Percentiles rank a stretch among this genome's conserved stretches.
Conservation (phyloP, 78 protist species). For the Dictyostelium capitatum region DNA sequence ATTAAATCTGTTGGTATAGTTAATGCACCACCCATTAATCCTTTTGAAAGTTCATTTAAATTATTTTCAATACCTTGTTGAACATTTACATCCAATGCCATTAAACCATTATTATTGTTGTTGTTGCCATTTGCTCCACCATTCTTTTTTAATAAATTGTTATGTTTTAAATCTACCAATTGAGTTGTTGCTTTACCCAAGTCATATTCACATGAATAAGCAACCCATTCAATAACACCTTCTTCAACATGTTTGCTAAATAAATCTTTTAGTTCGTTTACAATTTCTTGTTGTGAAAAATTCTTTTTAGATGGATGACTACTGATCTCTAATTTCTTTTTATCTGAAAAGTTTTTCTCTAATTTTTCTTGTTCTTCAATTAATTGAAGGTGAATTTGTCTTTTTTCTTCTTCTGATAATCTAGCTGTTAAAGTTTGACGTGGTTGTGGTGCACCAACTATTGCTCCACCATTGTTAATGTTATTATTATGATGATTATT, state of each 20-base stretch:
- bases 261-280: constrained; percentile 62
- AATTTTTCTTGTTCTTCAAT: constrained; percentile 75
- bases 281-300: constrained; percentile 61
- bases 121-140: neutral
- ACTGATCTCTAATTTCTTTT: constrained; percentile 22
- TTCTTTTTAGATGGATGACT: constrained; percentile 57
- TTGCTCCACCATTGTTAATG: neutral
- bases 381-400: constrained; percentile 49
- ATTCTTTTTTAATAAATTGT: constrained; percentile 35
- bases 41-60: constrained; percentile 7
- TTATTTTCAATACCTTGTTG: neutral
- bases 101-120: neutral
- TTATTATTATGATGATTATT: neutral
- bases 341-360: constrained; percentile 51
- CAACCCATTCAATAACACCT: constrained; percentile 84
- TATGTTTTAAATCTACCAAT: constrained; percentile 62
- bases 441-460: neutral
- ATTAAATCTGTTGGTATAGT: constrained; percentile 36
- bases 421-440: constrained; percentile 40
- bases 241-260: constrained; percentile 54
- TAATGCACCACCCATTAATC: constrained; percentile 1
- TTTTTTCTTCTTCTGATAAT: constrained; percentile 58
- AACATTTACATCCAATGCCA: neutral
- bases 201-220: constrained; percentile 59
- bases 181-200: constrained; percentile 56